Evolutionary conservation across 1,139 yeast genomes (phyloP).

Genomic region (Lodderomyces jiufengensis): DNA sequence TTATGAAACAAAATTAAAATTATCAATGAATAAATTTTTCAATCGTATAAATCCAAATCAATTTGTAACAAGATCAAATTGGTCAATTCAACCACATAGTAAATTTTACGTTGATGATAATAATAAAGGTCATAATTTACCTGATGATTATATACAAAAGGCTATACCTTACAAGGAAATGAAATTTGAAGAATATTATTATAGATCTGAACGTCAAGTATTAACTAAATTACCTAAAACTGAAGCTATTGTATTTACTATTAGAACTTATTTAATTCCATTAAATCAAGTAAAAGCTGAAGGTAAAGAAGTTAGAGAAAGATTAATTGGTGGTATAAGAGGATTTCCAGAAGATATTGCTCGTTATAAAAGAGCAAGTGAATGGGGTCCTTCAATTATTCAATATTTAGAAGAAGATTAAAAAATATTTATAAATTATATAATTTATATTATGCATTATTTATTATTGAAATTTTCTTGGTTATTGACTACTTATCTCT

Average conservation of each 20-base stretch:
- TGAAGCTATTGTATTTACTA: conserved; percentile 53
- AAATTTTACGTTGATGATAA: conserved; percentile 49
- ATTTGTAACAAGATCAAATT: conserved; percentile 58
- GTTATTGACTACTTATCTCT: conserved; percentile 21
- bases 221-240: conserved; percentile 57
- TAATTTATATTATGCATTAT: no score
- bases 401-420: conserved; percentile 20
- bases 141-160: conserved; percentile 23
- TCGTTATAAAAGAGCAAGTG: conserved; percentile 34
- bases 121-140: conserved; percentile 46
- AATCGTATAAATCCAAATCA: conserved; percentile 46
- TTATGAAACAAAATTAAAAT: conserved; percentile 50
- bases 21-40: conserved; percentile 62
- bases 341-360: conserved; percentile 40
- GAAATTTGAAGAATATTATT: conserved; percentile 54
- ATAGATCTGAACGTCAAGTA: conserved; percentile 61
- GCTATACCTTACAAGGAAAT: conserved; percentile 40
- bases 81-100: conserved; percentile 57
- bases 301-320: conserved; percentile 39
- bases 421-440: no score
- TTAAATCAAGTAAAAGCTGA: conserved; percentile 51
- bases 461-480: conserved; percentile 4
- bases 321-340: conserved; percentile 39
- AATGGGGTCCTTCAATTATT: conserved; percentile 39
- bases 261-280: conserved; percentile 67